Conservation (phyloP, 305 asterid genomes). For the Solanum hybrid region DNA sequence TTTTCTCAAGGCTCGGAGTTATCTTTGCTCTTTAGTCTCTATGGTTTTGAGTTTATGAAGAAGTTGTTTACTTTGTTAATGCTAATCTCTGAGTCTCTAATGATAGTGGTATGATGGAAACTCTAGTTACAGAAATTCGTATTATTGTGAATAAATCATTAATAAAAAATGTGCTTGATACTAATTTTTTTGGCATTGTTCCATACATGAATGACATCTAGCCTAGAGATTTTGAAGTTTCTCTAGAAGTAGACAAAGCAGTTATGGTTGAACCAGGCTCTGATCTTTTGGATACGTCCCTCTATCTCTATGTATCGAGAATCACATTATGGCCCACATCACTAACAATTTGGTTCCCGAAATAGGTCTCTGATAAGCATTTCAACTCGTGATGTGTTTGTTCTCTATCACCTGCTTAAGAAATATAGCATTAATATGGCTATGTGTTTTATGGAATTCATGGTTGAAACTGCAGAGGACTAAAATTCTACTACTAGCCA, state of each 20-base stretch:
- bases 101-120: not conserved
- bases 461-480: not conserved
- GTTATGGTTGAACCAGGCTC: not conserved
- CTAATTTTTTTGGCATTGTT: not conserved
- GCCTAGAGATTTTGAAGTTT: not conserved
- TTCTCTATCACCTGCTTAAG: not conserved
- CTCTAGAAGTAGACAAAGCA: no score
- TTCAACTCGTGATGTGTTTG: not conserved
- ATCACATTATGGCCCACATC: not conserved
- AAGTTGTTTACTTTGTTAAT: no score
- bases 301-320: not conserved
- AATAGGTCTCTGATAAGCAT: not conserved
- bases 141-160: no score
- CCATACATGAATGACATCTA: not conserved
- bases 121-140: not conserved
- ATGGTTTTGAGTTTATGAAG: no score
- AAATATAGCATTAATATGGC: no score
- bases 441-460: not conserved
- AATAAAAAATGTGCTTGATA: not conserved
- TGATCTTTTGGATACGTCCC: not conserved
- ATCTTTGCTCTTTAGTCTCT: not conserved
- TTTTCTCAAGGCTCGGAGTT: not conserved
- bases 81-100: not conserved
- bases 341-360: not conserved
- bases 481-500: not conserved